Evolutionary conservation across 495 filamentous ascomycete species (phyloP), one percentile per base, ranked within the genome.

Genomic region (Penicillium subrubescens): DNA sequence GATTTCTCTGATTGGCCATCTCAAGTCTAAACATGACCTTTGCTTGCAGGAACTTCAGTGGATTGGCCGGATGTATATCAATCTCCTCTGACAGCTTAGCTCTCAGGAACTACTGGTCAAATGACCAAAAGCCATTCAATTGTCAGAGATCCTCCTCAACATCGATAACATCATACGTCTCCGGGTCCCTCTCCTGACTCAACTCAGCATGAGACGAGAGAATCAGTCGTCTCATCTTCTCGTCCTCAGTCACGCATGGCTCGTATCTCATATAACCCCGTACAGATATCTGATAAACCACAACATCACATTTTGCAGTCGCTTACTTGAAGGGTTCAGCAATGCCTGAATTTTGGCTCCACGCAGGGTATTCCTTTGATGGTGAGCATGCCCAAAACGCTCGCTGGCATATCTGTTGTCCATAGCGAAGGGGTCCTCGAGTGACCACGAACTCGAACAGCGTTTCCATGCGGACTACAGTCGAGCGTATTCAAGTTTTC

Each of bases 391-490:
- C n/a, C 53, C 53, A 56, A 17, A 35, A 25, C 1, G 39, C 35
- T 21, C 53, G 53, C 5, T 56, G 31, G n/a, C 39, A 35, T 11
- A 8, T 35, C 33, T 35, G 53, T 37, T 8, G 31, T 23, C 8
- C 21, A n/a, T 39, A 44, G 2, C 55, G 15, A 29, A 51, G 48
- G 12, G 35, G 37, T 44, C 23, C 12, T n/a, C 35, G 19, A 1
- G 23, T 44, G 19, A 44, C 35, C 3, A 57, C n/a, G 35, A 57
- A 44, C 23, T 57, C 55, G 55, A 44, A 44, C 27, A 57, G 17
- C 4, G 27, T 19, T 29, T 14, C 35, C 55, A 43, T 43, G 37
- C 37, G 8, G 25, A 44, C 3, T 25, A 10, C 37, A 27, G n/a
- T 44, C 25, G 17, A 4, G 33, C 1, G 15, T 11, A 35, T 5